Conservation (phyloP, 345 rosid genomes). For the Salix udensis region DNA sequence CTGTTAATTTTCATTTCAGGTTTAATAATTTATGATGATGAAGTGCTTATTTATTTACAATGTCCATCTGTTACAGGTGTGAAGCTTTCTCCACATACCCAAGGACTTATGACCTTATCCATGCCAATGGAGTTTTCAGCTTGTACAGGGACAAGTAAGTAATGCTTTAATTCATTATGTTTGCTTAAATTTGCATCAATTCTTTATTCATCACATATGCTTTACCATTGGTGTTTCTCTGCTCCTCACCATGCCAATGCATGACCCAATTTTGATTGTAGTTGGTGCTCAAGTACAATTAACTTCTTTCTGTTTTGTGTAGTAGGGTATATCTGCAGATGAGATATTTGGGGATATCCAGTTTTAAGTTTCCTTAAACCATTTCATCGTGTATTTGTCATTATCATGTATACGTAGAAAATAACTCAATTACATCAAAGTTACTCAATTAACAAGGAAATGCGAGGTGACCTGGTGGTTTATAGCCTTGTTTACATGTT, state of each 20-base stretch:
- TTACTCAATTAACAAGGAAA: neutral
- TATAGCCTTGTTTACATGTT: neutral
- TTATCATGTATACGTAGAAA: neutral
- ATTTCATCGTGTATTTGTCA: neutral
- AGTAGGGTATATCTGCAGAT: neutral
- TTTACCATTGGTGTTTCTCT: neutral
- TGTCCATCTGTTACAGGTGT: conserved; percentile 52
- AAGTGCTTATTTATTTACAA: neutral
- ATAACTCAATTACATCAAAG: neutral
- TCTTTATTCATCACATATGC: neutral
- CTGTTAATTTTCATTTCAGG: neutral
- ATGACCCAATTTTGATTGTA: neutral
- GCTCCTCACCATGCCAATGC: neutral
- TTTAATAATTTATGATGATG: neutral
- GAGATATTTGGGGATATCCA: neutral
- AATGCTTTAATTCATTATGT: conserved; percentile 3
- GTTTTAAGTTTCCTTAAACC: neutral
- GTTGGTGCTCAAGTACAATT: neutral
- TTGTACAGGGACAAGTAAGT: conserved; percentile 84
- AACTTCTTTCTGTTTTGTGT: neutral
- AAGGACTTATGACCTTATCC: conserved; percentile 92
- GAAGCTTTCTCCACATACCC: conserved; percentile 99
- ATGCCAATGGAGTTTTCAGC: conserved; percentile 80
- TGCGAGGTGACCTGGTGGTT: neutral
- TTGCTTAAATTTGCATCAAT: neutral